Percentiles rank a stretch among this genome's conserved stretches.
Conservation (phyloP, 345 rosid genomes). For the Rubroshorea leprosula region DNA sequence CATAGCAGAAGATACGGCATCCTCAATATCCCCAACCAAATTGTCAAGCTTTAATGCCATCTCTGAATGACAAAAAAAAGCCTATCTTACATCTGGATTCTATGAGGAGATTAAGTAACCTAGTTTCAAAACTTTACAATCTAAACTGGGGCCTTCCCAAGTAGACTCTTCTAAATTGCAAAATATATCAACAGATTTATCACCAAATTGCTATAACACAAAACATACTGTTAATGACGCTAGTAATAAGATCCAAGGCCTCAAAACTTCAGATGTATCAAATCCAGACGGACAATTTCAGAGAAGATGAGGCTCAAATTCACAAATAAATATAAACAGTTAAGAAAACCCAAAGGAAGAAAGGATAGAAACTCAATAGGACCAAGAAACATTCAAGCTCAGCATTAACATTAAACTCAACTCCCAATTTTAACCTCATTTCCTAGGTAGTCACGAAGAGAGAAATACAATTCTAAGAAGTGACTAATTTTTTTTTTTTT, state of each 20-base stretch:
- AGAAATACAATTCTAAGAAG: neutral
- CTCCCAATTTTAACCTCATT: neutral
- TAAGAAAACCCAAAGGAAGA: neutral
- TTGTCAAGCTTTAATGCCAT: slow-evolving; percentile 78
- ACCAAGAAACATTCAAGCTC: neutral
- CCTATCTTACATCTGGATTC: neutral
- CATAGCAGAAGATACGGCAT: slow-evolving; percentile 68
- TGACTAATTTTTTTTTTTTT: too few species aligned
- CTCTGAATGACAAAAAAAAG: slow-evolving; percentile 49
- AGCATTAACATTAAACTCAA: neutral
- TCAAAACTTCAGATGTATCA: neutral
- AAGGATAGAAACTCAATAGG: neutral
- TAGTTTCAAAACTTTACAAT: neutral
- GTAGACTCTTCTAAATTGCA: neutral
- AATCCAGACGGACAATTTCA: neutral
- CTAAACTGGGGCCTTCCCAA: neutral
- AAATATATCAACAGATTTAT: neutral
- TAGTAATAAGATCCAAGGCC: neutral
- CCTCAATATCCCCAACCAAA: slow-evolving; percentile 87
- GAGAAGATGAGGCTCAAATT: neutral
- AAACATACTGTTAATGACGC: neutral
- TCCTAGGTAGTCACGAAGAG: neutral
- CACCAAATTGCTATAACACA: neutral
- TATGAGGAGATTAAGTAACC: neutral
- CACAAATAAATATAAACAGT: neutral